Evolutionary conservation across 2,329 filamentous ascomycete genomes (phyloP).

Genomic region (Tympanopsis confertula): DNA sequence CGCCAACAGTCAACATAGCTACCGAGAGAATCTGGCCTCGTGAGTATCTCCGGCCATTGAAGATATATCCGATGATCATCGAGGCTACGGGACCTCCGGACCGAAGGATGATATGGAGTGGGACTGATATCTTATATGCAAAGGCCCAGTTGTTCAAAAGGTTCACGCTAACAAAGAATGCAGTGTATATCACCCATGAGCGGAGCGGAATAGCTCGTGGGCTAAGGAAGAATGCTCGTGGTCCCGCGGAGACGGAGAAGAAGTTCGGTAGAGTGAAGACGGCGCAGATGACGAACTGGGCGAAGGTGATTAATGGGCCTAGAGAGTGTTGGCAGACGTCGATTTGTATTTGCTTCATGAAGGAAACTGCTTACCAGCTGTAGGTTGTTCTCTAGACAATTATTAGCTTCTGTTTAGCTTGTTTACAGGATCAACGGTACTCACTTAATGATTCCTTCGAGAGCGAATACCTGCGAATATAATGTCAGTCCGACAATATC

Average conservation of each 20-base stretch:
- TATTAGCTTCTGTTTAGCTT: background rate
- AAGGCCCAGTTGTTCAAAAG: conserved; percentile 1
- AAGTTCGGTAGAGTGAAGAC: background rate
- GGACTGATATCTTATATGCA: conserved; percentile 1
- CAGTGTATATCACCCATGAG: conserved; percentile 1
- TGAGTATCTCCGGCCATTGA: background rate
- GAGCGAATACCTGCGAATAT: background rate
- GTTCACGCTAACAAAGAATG: background rate
- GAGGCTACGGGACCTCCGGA: background rate
- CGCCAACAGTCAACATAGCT: background rate
- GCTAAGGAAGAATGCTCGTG: background rate
- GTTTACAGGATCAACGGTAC: too few relatives aligned
- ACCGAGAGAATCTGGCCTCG: background rate
- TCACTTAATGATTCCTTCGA: background rate
- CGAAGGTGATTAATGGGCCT: background rate
- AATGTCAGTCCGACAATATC: background rate
- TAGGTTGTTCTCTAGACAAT: background rate
- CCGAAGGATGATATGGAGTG: background rate
- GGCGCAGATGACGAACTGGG: background rate
- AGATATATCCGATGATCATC: background rate
- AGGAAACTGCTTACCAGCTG: background rate
- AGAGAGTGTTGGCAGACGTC: too few relatives aligned
- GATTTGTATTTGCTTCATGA: background rate
- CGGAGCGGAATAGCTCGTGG: background rate
- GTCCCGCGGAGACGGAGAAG: background rate